A percentile compares a stretch with the other conserved stretches of the same genome.
phyloP scores from a whole-genome alignment of 108 stramenopile genomes.

The Discostella stelligeroides region DNA sequence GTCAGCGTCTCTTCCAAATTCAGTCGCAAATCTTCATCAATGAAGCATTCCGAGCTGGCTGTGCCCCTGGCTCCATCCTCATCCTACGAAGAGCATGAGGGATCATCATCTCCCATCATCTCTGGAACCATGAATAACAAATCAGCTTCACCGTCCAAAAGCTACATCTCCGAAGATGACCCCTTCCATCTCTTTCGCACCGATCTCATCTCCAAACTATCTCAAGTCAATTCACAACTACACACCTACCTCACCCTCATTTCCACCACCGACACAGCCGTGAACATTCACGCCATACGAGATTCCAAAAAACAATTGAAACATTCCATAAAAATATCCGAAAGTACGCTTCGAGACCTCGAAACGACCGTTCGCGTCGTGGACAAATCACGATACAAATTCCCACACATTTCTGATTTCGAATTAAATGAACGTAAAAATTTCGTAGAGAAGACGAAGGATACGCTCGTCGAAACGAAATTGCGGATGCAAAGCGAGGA shows the following conservation, averaged over 20 bases:
- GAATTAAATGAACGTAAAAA: constrained; percentile 64
- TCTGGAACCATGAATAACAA: neutral
- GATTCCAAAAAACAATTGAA: constrained; percentile 81
- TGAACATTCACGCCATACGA: constrained; percentile 67
- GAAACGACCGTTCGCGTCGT: constrained; percentile 73
- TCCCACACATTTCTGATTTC: constrained; percentile 64
- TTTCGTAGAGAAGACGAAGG: constrained; percentile 60
- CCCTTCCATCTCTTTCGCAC: constrained; percentile 82
- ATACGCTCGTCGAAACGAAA: constrained; percentile 57
- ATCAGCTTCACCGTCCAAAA: constrained; percentile 7
- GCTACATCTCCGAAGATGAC: constrained; percentile 52
- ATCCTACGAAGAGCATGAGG: constrained; percentile 10
- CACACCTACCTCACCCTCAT: constrained; percentile 62
- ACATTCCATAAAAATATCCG: constrained; percentile 73
- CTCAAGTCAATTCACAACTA: constrained; percentile 61
- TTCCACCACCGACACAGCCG: constrained; percentile 76
- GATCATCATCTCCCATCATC: neutral
- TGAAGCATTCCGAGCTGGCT: constrained; percentile 25
- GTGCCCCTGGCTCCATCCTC: constrained; percentile 17
- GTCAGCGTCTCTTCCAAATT: constrained; percentile 30
- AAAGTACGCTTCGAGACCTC: constrained; percentile 71
- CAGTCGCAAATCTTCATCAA: constrained; percentile 8
- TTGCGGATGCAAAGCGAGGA: constrained; percentile 63
- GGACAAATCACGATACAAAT: constrained; percentile 62
- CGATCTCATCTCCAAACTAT: constrained; percentile 67